phyloP scores from a whole-genome alignment of 1,284 basidiomycete species.

The Leccinum fuscescens region DNA sequence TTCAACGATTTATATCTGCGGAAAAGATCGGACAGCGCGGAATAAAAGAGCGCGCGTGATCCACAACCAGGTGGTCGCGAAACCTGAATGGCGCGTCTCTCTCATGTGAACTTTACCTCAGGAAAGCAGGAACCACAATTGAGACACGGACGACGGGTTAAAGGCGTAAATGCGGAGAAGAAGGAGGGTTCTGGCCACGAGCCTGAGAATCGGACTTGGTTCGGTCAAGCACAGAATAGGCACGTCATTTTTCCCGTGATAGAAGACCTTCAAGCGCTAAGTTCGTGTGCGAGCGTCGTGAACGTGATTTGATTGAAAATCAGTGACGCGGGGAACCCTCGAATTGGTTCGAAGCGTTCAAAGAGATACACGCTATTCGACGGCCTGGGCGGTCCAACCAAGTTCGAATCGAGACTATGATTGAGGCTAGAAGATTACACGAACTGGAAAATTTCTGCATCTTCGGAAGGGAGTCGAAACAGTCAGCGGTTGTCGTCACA shows the following conservation, averaged over 20 bases:
- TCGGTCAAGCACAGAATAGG: background rate
- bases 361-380: background rate
- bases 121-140: background rate
- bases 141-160: background rate
- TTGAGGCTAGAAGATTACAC: background rate
- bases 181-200: background rate
- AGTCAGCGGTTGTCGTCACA: background rate
- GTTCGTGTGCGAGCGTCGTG: background rate
- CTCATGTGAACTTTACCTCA: conserved; percentile 1
- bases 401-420: background rate
- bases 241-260: background rate
- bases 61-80: background rate
- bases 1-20: conserved; percentile 1
- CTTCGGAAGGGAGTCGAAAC: background rate
- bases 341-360: background rate
- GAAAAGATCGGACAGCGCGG: conserved; percentile 2
- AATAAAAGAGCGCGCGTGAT: background rate
- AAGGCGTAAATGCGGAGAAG: background rate
- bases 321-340: background rate
- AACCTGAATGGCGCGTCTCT: background rate
- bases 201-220: background rate
- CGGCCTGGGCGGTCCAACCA: background rate
- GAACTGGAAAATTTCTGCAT: background rate
- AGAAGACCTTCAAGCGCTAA: background rate
- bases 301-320: background rate